Percentiles rank a stretch among this genome's conserved stretches.
Evolutionary conservation across 768 basidiomycete species (phyloP).

Genomic region (Scleroderma bovista): DNA sequence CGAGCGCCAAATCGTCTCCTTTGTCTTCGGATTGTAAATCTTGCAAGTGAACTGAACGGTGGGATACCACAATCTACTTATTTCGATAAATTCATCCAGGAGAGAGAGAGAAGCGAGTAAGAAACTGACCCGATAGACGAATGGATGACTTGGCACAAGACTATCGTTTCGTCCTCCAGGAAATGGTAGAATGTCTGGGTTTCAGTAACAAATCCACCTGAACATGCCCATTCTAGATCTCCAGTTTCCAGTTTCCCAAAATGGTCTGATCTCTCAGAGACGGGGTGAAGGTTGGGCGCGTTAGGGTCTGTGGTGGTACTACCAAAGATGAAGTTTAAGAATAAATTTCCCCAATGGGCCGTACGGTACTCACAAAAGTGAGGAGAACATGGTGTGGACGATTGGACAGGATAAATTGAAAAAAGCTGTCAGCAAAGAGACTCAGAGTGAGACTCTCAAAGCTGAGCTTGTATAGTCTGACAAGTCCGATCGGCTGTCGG

Average conservation of each 20-base stretch:
- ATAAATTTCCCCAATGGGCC: background rate
- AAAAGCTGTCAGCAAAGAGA: too few species aligned
- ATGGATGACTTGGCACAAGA: conserved; percentile 86
- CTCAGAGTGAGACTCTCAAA: too few species aligned
- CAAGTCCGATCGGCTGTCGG: background rate
- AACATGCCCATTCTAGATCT: conserved; percentile 81
- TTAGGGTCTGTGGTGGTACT: conserved; percentile 52
- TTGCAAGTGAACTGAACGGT: conserved; percentile 94
- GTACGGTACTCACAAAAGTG: conserved; percentile 55
- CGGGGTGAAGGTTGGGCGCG: conserved; percentile 80
- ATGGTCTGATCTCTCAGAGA: conserved; percentile 57
- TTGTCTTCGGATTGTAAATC: conserved; percentile 71
- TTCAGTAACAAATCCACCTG: conserved; percentile 82
- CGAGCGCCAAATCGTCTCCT: conserved; percentile 78
- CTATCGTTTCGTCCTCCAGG: conserved; percentile 68
- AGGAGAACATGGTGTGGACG: conserved; percentile 53
- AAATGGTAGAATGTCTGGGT: conserved; percentile 86
- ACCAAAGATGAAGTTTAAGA: conserved; percentile 36
- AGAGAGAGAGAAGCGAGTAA: conserved; percentile 2
- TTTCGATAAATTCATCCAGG: conserved; percentile 10
- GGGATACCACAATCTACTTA: conserved; percentile 80
- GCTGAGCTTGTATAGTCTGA: too few species aligned
- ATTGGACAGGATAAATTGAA: too few species aligned
- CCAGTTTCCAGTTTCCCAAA: conserved; percentile 70
- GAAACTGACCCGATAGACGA: conserved; percentile 77